A percentile compares a stretch with the other conserved stretches of the same genome.
These are phyloP conservation scores for Epichloe aotearoae DNA, from an alignment of 2,329 filamentous ascomycete species.

Conservation along the genomic window DNA sequence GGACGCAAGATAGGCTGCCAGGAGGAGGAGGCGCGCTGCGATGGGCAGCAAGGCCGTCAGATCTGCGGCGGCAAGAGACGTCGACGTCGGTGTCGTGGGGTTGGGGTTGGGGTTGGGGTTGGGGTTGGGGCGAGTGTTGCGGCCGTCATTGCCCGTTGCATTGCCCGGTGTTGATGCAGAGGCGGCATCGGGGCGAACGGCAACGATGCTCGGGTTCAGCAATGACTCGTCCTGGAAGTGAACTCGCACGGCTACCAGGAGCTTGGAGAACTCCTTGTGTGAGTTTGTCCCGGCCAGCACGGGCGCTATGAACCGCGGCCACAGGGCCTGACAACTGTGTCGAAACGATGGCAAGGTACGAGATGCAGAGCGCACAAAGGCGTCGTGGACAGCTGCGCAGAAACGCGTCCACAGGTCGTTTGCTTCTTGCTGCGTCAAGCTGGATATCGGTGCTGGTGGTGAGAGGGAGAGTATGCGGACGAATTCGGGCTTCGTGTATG, in stretches of 20 bases:
- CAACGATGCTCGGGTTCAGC: constrained; percentile 50
- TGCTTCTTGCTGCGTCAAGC: constrained; percentile 41
- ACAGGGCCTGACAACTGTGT: constrained; percentile 59
- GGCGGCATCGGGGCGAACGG: constrained; percentile 11
- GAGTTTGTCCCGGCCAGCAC: constrained; percentile 60
- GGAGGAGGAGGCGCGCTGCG: constrained; percentile 58
- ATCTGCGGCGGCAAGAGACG: constrained; percentile 19
- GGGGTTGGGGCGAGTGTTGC: not conserved
- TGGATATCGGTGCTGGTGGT: constrained; percentile 30
- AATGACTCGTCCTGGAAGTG: constrained; percentile 63
- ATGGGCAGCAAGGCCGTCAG: constrained; percentile 51
- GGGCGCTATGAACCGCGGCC: constrained; percentile 73
- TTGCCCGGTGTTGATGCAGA: not conserved
- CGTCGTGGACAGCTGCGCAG: constrained; percentile 73
- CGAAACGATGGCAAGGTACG: constrained; percentile 65
- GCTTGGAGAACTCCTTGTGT: constrained; percentile 69
- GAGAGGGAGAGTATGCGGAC: constrained; percentile 58
- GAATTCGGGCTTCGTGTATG: constrained; percentile 71
- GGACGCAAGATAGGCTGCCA: constrained; percentile 68
- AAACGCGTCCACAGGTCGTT: constrained; percentile 68
- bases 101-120: not conserved
- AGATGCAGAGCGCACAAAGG: constrained; percentile 66
- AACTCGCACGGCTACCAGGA: constrained; percentile 57
- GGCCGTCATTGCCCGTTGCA: not conserved
- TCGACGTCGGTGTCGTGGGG: not conserved